Percentiles rank a stretch among this genome's conserved stretches.
These are phyloP conservation scores for Penicillium ochrochloron DNA, from an alignment of 495 filamentous ascomycete species.

Conservation along the genomic window DNA sequence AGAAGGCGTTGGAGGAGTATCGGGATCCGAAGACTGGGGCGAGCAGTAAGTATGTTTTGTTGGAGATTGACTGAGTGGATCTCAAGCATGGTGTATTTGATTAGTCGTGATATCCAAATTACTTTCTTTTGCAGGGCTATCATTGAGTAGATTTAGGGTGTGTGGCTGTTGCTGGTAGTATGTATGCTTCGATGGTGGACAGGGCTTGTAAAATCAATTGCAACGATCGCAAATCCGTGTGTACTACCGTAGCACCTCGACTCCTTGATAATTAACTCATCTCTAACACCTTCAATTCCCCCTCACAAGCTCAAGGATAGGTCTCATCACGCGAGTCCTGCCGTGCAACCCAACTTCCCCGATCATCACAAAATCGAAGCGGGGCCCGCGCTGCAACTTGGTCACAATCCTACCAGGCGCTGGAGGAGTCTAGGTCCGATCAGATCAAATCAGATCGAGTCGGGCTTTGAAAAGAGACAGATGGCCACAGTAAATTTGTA, in stretches of 20 bases:
- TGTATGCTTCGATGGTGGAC: background rate
- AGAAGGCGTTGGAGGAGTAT: slow-evolving; percentile 68
- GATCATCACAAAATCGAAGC: background rate
- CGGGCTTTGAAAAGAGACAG: background rate
- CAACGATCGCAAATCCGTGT: background rate
- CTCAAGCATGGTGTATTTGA: background rate
- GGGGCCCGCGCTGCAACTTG: background rate
- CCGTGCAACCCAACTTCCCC: background rate
- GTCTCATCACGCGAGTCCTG: background rate
- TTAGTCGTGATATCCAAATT: background rate
- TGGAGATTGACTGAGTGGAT: slow-evolving; percentile 58
- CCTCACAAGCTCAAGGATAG: background rate
- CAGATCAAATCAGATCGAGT: background rate
- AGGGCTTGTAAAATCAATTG: background rate
- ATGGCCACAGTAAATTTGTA: too few species aligned
- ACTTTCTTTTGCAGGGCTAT: background rate
- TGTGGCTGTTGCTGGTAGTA: background rate
- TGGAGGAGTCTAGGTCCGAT: background rate
- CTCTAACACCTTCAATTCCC: background rate
- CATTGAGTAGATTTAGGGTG: background rate
- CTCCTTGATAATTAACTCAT: background rate
- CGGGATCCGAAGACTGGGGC: slow-evolving; percentile 42
- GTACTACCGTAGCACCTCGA: background rate
- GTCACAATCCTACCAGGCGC: too few species aligned
- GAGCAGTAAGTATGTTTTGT: slow-evolving; percentile 62